phyloP scores from a whole-genome alignment of 176 grass and related monocot genomes.

The Elaeis guineensis region DNA sequence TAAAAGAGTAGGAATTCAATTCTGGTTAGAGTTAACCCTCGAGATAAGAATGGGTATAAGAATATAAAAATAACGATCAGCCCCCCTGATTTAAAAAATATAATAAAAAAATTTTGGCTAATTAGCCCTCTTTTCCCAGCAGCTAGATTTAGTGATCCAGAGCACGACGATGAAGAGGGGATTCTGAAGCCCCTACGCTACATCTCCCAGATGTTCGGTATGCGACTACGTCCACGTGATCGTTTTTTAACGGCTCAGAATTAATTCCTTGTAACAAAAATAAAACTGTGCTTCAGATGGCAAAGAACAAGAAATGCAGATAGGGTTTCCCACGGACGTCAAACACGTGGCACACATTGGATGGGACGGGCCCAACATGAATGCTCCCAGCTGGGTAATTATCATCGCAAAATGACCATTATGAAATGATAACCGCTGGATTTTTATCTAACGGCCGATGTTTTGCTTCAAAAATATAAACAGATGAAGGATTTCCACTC shows the following conservation, averaged over 20 bases:
- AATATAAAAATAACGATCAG: too few species aligned
- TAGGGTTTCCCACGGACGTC: slow-evolving; percentile 85
- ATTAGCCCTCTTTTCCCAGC: slow-evolving; percentile 6
- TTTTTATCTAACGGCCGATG: background rate
- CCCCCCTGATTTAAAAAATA: background rate
- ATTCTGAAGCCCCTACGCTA: slow-evolving; percentile 58
- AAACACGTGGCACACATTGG: slow-evolving; percentile 94
- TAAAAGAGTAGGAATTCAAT: too few species aligned
- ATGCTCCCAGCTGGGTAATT: slow-evolving; percentile 51
- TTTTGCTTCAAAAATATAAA: background rate
- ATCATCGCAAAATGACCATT: background rate
- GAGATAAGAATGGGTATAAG: too few species aligned
- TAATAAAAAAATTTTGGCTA: slow-evolving; percentile 5
- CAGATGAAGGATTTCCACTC: slow-evolving; percentile 95
- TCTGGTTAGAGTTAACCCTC: too few species aligned
- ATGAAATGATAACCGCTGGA: background rate
- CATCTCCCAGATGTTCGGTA: slow-evolving; percentile 85
- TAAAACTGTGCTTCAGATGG: slow-evolving; percentile 19
- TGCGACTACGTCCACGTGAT: background rate
- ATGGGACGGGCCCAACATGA: slow-evolving; percentile 37
- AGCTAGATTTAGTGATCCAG: background rate
- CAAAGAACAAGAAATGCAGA: slow-evolving; percentile 71
- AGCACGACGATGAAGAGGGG: slow-evolving; percentile 72
- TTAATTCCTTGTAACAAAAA: background rate
- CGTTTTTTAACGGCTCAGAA: background rate